These are phyloP conservation scores for Penicillium cinerascens DNA, from an alignment of 495 filamentous ascomycete genomes.

Conservation along the genomic window DNA sequence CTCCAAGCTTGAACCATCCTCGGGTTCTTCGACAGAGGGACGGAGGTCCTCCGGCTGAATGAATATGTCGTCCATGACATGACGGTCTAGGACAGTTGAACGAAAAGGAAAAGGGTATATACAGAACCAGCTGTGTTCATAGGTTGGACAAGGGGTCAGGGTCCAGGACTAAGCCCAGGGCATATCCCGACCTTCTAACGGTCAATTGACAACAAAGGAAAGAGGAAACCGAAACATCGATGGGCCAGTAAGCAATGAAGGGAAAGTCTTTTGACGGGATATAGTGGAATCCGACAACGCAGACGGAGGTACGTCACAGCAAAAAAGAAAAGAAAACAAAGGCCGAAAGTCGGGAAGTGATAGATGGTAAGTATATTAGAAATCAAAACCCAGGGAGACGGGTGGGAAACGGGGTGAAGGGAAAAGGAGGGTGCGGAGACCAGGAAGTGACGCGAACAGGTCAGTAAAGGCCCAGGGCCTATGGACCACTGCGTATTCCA, in stretches of 20 bases:
- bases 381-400: background rate
- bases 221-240: background rate
- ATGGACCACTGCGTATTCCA: background rate
- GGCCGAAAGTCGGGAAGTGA: conserved; percentile 1
- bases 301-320: background rate
- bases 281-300: background rate
- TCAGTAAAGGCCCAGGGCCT: background rate
- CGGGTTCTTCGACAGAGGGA: background rate
- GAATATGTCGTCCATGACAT: conserved; percentile 33
- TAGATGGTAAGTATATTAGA: conserved; percentile 2
- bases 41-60: conserved; percentile 10
- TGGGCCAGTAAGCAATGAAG: background rate
- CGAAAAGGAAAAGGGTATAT: background rate
- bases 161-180: background rate
- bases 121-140: background rate
- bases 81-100: conserved; percentile 10
- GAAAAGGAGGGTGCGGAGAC: background rate
- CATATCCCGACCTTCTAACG: background rate
- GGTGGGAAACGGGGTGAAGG: background rate
- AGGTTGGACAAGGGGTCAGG: background rate
- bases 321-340: background rate
- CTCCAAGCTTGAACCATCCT: conserved; percentile 9
- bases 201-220: background rate
- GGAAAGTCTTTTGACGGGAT: background rate
- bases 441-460: background rate